phyloP scores from a whole-genome alignment of 2,329 filamentous ascomycete genomes.

The Zalaria sp. region DNA sequence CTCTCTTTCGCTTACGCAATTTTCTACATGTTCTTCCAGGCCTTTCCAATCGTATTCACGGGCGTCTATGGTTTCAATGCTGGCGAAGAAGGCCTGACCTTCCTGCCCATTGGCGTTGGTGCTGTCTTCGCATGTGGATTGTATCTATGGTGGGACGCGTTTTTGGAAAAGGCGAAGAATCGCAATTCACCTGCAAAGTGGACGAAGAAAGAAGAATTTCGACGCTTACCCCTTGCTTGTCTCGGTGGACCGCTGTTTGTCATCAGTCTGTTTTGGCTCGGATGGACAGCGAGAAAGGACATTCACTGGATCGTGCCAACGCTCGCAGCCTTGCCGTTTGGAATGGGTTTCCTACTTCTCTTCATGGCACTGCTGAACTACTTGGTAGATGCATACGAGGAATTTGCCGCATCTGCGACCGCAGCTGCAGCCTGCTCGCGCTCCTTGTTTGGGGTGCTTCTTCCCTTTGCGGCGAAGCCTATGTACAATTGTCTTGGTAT shows the following conservation, averaged over 20 bases:
- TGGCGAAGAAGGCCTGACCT: slow-evolving; percentile 51
- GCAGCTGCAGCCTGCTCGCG: slow-evolving; percentile 74
- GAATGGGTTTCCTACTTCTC: slow-evolving; percentile 32
- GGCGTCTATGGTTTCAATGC: slow-evolving; percentile 49
- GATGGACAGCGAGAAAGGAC: slow-evolving; percentile 22
- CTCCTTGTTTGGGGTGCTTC: slow-evolving; percentile 57
- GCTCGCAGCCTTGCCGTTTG: slow-evolving; percentile 27
- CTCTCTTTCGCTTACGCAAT: slow-evolving; percentile 49
- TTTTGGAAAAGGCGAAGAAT: slow-evolving; percentile 38
- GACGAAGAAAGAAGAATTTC: slow-evolving; percentile 49
- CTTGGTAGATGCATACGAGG: slow-evolving; percentile 50
- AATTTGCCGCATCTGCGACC: slow-evolving; percentile 63
- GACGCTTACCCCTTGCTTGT: slow-evolving; percentile 57
- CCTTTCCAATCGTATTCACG: slow-evolving; percentile 53
- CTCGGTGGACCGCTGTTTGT: slow-evolving; percentile 50
- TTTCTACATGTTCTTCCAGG: slow-evolving; percentile 64
- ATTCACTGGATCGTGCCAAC: slow-evolving; percentile 31
- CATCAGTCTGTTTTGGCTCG: slow-evolving; percentile 26
- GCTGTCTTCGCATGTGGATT: slow-evolving; percentile 43
- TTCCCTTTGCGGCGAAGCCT: slow-evolving; percentile 32
- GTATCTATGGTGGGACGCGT: slow-evolving; percentile 51
- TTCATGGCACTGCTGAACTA: slow-evolving; percentile 48
- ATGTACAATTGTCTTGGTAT: slow-evolving; percentile 57
- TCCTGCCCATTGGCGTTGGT: slow-evolving; percentile 54
- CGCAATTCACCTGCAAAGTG: slow-evolving; percentile 33